Conservation (phyloP, 2,329 filamentous ascomycete genomes). For the Apiospora arundinis region DNA sequence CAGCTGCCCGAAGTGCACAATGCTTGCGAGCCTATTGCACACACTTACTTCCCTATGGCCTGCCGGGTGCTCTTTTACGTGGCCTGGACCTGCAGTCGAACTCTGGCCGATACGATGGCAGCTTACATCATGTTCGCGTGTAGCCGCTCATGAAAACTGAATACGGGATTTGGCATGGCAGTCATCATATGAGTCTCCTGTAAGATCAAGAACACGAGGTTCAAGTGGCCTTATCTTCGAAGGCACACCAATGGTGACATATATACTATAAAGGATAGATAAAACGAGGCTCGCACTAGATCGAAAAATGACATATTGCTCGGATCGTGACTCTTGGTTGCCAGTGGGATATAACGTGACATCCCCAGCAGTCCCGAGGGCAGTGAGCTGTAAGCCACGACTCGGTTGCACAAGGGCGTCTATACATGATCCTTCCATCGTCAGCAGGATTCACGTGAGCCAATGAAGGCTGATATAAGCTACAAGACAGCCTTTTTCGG, state of each 20-base stretch:
- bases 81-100: too few species aligned
- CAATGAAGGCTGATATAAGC: not conserved
- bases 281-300: too few species aligned
- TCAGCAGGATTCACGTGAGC: not conserved
- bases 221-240: not conserved
- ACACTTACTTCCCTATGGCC: not conserved
- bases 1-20: not conserved
- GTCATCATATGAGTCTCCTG: not conserved
- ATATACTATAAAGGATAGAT: too few species aligned
- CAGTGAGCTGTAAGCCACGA: not conserved
- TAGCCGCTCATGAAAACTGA: not conserved
- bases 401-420: too few species aligned
- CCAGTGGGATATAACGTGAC: not conserved
- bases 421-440: not conserved
- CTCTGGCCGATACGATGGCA: not conserved
- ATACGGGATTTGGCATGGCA: not conserved
- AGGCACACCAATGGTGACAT: too few species aligned
- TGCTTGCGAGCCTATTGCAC: not conserved
- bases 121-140: constrained; percentile 2
- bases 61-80: not conserved
- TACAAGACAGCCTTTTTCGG: not conserved
- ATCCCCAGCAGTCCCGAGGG: not conserved
- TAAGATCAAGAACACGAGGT: not conserved
- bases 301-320: not conserved
- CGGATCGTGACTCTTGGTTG: not conserved